Percentiles rank a stretch among this genome's conserved stretches.
Conservation (phyloP, 2,329 filamentous ascomycete genomes). For the Lojkania enalia region DNA sequence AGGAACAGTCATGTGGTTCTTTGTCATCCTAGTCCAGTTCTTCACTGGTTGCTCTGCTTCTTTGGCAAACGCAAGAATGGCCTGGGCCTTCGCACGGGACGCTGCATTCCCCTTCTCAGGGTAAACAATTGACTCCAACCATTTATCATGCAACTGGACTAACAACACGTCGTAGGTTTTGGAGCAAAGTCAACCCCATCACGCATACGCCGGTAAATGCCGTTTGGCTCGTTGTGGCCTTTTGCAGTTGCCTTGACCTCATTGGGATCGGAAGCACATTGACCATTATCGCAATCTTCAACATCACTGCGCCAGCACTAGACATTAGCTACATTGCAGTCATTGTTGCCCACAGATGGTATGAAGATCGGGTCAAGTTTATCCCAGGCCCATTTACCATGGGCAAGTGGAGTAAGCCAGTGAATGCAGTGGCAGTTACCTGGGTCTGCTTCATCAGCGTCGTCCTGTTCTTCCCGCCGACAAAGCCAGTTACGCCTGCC, state of each 20-base stretch:
- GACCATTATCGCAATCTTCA: conserved; percentile 56
- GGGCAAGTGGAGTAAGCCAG: conserved; percentile 57
- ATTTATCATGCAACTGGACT: background rate
- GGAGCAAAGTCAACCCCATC: conserved; percentile 55
- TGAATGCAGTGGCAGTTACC: conserved; percentile 60
- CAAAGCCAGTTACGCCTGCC: conserved; percentile 47
- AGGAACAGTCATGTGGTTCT: conserved; percentile 64
- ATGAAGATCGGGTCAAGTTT: conserved; percentile 56
- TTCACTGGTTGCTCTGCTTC: conserved; percentile 68
- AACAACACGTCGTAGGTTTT: conserved; percentile 44
- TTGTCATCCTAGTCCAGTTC: conserved; percentile 65
- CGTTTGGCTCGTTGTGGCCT: conserved; percentile 66
- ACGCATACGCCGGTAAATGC: conserved; percentile 65
- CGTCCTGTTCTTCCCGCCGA: conserved; percentile 58
- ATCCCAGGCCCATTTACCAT: conserved; percentile 62
- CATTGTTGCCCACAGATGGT: conserved; percentile 61
- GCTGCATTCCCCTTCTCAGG: conserved; percentile 63
- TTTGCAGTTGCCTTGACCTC: conserved; percentile 56
- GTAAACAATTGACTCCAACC: conserved; percentile 37
- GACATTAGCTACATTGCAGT: conserved; percentile 63
- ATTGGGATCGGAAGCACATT: conserved; percentile 57
- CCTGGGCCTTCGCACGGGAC: conserved; percentile 64
- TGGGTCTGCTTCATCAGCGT: conserved; percentile 67
- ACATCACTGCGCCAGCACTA: conserved; percentile 51
- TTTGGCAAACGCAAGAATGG: conserved; percentile 66